Base-by-base conservation (phyloP, 306 rosid genomes). In the Trichosanthes truncata region DNA sequence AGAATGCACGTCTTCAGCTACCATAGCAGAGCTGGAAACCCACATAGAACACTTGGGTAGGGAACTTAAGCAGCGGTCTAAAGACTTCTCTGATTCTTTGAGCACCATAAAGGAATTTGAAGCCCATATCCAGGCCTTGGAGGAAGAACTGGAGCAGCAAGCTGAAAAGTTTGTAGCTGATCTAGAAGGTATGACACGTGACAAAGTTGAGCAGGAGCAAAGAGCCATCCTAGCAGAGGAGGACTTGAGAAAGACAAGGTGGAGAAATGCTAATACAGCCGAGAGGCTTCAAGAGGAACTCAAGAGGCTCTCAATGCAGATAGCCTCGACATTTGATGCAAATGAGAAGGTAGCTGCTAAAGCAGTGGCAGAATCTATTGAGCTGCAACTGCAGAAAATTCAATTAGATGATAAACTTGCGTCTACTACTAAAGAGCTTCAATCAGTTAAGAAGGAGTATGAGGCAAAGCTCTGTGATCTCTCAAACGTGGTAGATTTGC, bases 271-370 rank as follows among this genome's bases (percentile, higher is more conserved):
- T 31, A 83, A 77, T 79, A 85, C 93, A 61, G 99, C 99, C 40
- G 94, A 88, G 87, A 90, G 91, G 83, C 94, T 96, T 76, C 98
- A 96, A 84, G 96, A 93, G 81, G 98, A 96, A 84, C 90, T 93
- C 76, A 86, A 77, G 84, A 85, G 87, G 82, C 94, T 96, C 53
- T 91, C 99, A 36, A 62, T 67, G 66, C 98, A 93, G 79, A 90
- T 96, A 93, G 86, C 89, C 45, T 88, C 98, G 13, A 86, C 89
- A 17, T 96, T 96, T 83, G 94, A 91, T 77, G 97, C 90, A 68
- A 96, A 93, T 31, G 96, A 96, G 87, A 93, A 93, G 91, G 91
- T 89, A 78, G 86, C 97, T 48, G 76, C 85, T 78, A 96, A 75
- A 74, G 98, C 99, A 29, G 69, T 89, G 79, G 66, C 87, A 33